Base-by-base conservation (phyloP, 2,329 filamentous ascomycete genomes). In the Raffaelea albimanens region DNA sequence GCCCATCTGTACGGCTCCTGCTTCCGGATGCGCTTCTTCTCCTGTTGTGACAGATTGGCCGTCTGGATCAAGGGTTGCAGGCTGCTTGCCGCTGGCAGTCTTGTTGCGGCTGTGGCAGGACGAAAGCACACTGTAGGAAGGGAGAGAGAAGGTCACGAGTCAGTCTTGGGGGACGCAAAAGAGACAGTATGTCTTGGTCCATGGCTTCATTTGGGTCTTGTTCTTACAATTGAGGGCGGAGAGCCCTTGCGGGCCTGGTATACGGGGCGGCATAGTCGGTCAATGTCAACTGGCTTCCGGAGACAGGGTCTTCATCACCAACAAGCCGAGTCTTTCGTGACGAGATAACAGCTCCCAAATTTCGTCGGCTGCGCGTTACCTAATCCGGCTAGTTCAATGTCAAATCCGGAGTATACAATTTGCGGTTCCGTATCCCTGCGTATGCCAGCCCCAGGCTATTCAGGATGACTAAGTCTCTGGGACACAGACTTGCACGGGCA, bases 1-100 rank as follows among this genome's bases (percentile, higher is more conserved):
- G 84, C 84, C 66, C 85, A 78, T 50, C 83, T 75, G 62, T 94
- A 96, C 1, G 89, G 89, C 58, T 97, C 88, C 60, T 80, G 78
- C 61, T 84, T 81, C 50, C 76, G 77, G 53, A 77, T 73, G 51
- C 78, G 75, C 62, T 81, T 81, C 67, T 78, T 78, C 55, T 85
- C 77, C 55, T 79, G 73, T 45, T 68, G 67, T 36, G 80, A 78
- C 20, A 82, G 62, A 55, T 78, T 79, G 44, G 85, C 83, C 52
- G 78, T 78, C 55, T 87, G 80, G 56, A 77, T 67, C 61, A 82
- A 61, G 57, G 80, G 73, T 58, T 83, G 67, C 58, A 72, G 70
- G 57, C 68, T 71, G 7, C 8, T 16, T 52, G 71, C 72, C 52
- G 66, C 64, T 16, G 48, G 44, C 31, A 70, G 63, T 53, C 67